phyloP scores from a whole-genome alignment of 208 protist genomes.

The Leishmania braziliensis region DNA sequence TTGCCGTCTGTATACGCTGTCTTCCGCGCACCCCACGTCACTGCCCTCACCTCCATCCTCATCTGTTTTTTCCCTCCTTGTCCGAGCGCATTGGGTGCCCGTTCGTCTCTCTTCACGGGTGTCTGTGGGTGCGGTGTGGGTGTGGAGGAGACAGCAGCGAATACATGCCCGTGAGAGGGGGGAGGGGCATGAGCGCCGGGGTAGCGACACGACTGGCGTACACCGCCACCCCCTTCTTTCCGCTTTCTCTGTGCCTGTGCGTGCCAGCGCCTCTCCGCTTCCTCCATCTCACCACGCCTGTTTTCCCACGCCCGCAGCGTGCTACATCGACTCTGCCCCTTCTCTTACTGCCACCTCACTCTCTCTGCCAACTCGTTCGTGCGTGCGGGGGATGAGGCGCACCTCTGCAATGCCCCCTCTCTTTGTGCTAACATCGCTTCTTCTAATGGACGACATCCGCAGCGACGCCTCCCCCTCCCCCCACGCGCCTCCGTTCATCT shows the following conservation, averaged over 20 bases:
- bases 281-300: neutral
- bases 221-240: neutral
- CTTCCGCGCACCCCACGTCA: neutral
- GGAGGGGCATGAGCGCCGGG: neutral
- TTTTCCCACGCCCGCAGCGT: too few relatives aligned
- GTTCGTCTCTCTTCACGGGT: neutral
- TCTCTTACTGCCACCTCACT: neutral
- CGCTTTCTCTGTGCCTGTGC: neutral
- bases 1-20: neutral
- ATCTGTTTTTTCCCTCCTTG: neutral
- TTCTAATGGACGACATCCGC: neutral
- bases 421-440: neutral
- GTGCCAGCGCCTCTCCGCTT: neutral
- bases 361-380: neutral
- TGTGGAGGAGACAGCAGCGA: neutral
- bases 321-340: too few relatives aligned
- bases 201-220: neutral
- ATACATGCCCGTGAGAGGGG: neutral
- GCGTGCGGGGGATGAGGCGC: too few relatives aligned
- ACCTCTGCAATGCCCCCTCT: neutral
- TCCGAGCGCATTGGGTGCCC: neutral
- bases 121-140: neutral
- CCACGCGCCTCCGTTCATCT: neutral
- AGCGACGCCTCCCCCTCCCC: neutral
- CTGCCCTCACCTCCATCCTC: neutral